phyloP scores from a whole-genome alignment of 345 rosid species.

The Lepidium sativum region DNA sequence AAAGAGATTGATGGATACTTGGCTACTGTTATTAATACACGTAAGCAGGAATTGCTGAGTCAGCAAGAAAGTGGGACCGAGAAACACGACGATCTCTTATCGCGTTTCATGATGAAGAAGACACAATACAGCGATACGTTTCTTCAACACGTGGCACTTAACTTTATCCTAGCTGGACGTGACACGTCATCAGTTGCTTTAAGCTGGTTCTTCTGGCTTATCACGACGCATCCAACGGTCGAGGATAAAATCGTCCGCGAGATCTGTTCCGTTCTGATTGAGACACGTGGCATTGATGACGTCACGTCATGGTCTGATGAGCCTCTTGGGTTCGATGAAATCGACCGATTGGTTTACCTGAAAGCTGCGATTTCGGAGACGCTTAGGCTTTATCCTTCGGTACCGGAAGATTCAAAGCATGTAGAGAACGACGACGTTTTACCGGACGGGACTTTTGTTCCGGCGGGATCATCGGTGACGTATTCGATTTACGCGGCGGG shows the following conservation, averaged over 20 bases:
- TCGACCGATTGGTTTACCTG: constrained; percentile 62
- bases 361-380: constrained; percentile 89
- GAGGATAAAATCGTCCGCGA: constrained; percentile 68
- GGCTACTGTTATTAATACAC: constrained; percentile 50
- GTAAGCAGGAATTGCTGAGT: constrained; percentile 56
- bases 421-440: constrained; percentile 63
- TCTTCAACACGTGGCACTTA: constrained; percentile 84
- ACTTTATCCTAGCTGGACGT: constrained; percentile 92
- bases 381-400: constrained; percentile 83
- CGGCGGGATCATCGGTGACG: constrained; percentile 83
- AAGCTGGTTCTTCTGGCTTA: constrained; percentile 88
- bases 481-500: constrained; percentile 85
- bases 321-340: constrained; percentile 64
- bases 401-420: constrained; percentile 86
- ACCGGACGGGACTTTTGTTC: constrained; percentile 83
- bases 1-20: constrained; percentile 54
- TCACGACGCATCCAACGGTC: constrained; percentile 46
- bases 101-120: constrained; percentile 85
- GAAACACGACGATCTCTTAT: constrained; percentile 71
- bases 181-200: constrained; percentile 93
- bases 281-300: constrained; percentile 49
- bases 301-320: constrained; percentile 61
- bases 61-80: constrained; percentile 41
- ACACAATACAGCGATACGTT: constrained; percentile 58
- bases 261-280: constrained; percentile 47